Evolutionary conservation across 1,139 yeast species (phyloP).

Genomic region (Torulaspora pretoriensis): DNA sequence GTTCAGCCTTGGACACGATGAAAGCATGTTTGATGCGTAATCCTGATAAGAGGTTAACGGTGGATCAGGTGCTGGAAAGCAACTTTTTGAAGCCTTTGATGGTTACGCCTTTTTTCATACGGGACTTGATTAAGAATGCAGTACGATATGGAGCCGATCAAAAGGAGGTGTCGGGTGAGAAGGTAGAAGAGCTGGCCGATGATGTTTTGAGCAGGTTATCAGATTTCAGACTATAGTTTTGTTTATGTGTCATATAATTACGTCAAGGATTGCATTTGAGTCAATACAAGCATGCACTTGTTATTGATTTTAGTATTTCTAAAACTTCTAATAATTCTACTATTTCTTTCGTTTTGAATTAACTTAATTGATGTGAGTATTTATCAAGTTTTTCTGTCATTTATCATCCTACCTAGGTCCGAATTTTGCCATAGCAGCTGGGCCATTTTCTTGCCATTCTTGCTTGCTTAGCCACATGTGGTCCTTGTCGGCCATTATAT

Average conservation of each 20-base stretch:
- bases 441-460: constrained; percentile 98
- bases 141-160: constrained; percentile 58
- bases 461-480: constrained; percentile 96
- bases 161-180: constrained; percentile 41
- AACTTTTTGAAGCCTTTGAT: constrained; percentile 70
- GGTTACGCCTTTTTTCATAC: constrained; percentile 61
- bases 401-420: constrained; percentile 68
- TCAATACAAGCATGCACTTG: not conserved
- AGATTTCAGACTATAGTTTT: constrained; percentile 28
- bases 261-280: not conserved
- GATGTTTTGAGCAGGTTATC: constrained; percentile 47
- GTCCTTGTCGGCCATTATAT: constrained; percentile 96
- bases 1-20: constrained; percentile 66
- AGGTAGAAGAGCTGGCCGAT: constrained; percentile 45
- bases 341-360: not conserved
- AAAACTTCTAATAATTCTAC: not conserved
- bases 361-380: constrained; percentile 1
- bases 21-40: constrained; percentile 68
- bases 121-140: constrained; percentile 72
- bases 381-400: constrained; percentile 2
- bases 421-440: constrained; percentile 73
- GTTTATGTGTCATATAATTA: not conserved
- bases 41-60: constrained; percentile 65
- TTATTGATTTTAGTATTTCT: not conserved
- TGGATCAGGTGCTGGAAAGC: constrained; percentile 54